phyloP scores from a whole-genome alignment of 192 early-diverging fungal genomes.

The Coemansia sp. region DNA sequence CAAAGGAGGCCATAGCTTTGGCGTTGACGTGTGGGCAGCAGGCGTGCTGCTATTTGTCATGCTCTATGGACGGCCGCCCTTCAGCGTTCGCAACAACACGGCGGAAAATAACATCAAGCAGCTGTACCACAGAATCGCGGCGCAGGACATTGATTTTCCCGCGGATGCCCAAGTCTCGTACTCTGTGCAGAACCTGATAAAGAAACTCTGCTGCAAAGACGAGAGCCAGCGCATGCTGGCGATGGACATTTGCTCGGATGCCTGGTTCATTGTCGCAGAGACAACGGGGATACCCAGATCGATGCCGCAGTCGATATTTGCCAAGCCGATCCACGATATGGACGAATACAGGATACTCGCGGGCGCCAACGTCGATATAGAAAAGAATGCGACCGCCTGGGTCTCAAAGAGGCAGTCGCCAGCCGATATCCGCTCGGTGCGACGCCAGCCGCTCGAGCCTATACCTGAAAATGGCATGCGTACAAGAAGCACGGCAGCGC shows the following conservation, averaged over 20 bases:
- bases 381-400: not conserved
- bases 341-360: constrained; percentile 28
- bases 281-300: constrained; percentile 14
- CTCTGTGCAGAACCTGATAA: constrained; percentile 67
- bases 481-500: not conserved
- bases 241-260: constrained; percentile 24
- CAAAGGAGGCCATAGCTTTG: constrained; percentile 84
- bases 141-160: constrained; percentile 63
- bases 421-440: not conserved
- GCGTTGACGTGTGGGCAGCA: constrained; percentile 93
- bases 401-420: not conserved
- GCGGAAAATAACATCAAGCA: constrained; percentile 24
- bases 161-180: constrained; percentile 56
- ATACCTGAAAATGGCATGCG: constrained; percentile 1
- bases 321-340: constrained; percentile 37
- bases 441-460: not conserved
- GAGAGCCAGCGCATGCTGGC: constrained; percentile 56
- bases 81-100: constrained; percentile 43
- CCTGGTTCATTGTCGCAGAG: constrained; percentile 34
- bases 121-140: constrained; percentile 45
- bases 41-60: constrained; percentile 92
- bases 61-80: constrained; percentile 85
- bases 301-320: constrained; percentile 46
- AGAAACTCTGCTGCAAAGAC: constrained; percentile 61
- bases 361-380: not conserved